phyloP scores from a whole-genome alignment of 2,329 filamentous ascomycete genomes.

The Cercospora zeina region DNA sequence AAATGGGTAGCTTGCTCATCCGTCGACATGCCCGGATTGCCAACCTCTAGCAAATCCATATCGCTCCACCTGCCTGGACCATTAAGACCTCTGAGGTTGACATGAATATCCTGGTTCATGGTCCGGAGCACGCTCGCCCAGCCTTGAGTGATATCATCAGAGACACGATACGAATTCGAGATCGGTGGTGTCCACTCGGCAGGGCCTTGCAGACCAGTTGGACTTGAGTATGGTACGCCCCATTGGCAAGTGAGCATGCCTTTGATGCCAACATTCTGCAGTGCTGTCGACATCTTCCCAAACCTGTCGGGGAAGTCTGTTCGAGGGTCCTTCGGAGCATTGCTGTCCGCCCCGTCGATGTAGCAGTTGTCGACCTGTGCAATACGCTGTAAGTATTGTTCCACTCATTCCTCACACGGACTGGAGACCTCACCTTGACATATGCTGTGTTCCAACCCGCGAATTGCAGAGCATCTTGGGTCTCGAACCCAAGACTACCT shows the following conservation, averaged over 20 bases:
- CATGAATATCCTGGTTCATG: constrained; percentile 36
- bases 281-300: constrained; percentile 32
- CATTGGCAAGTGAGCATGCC: constrained; percentile 34
- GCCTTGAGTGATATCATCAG: constrained; percentile 37
- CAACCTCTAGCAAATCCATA: constrained; percentile 37
- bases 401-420: neutral
- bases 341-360: constrained; percentile 28
- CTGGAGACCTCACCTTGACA: constrained; percentile 27
- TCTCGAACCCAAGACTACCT: constrained; percentile 32
- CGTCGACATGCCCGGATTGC: constrained; percentile 36
- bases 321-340: constrained; percentile 36
- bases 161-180: constrained; percentile 37
- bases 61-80: constrained; percentile 36
- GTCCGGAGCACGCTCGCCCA: constrained; percentile 38
- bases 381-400: neutral
- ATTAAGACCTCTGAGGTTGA: constrained; percentile 32
- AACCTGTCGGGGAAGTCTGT: constrained; percentile 36
- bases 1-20: constrained; percentile 37
- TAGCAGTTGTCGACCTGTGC: constrained; percentile 39
- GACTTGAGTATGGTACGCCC: constrained; percentile 34
- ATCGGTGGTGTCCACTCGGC: constrained; percentile 37
- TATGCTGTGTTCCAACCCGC: constrained; percentile 36
- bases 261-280: constrained; percentile 36
- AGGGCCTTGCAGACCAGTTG: constrained; percentile 35
- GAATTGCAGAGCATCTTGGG: constrained; percentile 34